These are phyloP conservation scores for Lentinula guzmanii DNA, from an alignment of 768 basidiomycete genomes.

Conservation along the genomic window DNA sequence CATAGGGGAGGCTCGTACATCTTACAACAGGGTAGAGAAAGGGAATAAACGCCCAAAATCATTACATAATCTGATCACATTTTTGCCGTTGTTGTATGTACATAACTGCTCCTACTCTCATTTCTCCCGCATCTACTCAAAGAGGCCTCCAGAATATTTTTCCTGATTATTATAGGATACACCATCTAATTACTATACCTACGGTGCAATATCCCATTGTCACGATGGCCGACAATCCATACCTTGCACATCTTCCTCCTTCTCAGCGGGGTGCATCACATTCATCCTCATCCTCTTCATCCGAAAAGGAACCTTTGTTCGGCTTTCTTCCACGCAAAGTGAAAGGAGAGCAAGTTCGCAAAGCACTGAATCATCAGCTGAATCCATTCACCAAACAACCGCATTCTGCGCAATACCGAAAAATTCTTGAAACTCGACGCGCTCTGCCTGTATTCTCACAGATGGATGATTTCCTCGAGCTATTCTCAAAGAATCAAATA, in stretches of 20 bases:
- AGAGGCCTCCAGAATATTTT: too few species aligned
- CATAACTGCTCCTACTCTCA: too few species aligned
- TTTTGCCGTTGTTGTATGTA: too few species aligned
- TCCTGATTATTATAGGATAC: too few species aligned
- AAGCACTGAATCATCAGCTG: slow-evolving; percentile 65
- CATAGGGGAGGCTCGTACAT: neutral
- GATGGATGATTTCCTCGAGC: slow-evolving; percentile 83
- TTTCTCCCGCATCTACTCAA: too few species aligned
- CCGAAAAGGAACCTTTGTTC: slow-evolving; percentile 54
- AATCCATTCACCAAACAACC: slow-evolving; percentile 89
- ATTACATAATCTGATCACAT: neutral
- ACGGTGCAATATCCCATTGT: neutral
- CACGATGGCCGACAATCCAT: slow-evolving; percentile 25
- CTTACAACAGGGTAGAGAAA: too few species aligned
- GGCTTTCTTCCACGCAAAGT: slow-evolving; percentile 73
- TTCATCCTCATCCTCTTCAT: slow-evolving; percentile 8
- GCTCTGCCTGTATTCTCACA: slow-evolving; percentile 88
- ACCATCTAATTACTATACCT: neutral
- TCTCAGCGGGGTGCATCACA: slow-evolving; percentile 12
- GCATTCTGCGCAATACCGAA: slow-evolving; percentile 73
- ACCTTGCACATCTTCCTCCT: slow-evolving; percentile 27
- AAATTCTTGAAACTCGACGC: slow-evolving; percentile 79
- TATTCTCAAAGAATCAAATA: slow-evolving; percentile 79
- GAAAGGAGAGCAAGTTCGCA: slow-evolving; percentile 55
- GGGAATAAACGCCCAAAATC: too few species aligned